phyloP scores from a whole-genome alignment of 805 yeast species.

The Phaffomyces antillensis region DNA sequence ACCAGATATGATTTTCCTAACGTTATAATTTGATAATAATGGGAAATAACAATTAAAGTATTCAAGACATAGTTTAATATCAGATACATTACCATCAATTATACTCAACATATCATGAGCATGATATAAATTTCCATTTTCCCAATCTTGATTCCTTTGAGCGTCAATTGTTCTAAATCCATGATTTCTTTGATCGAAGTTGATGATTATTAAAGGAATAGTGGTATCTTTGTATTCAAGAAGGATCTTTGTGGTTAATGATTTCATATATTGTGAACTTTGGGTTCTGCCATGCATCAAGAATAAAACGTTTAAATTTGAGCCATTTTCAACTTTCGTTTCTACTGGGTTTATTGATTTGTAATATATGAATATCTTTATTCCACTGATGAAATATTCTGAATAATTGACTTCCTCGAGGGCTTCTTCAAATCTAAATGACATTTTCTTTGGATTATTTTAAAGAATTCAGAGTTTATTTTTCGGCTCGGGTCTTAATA shows the following conservation, averaged over 20 bases:
- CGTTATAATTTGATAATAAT: not conserved
- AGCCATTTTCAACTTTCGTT: not conserved
- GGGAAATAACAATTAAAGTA: slow-evolving; percentile 13
- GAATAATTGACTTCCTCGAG: not conserved
- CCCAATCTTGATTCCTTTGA: slow-evolving; percentile 10
- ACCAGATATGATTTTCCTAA: slow-evolving; percentile 11
- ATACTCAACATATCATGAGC: slow-evolving; percentile 14
- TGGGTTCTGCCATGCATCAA: slow-evolving; percentile 4
- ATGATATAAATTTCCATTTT: slow-evolving; percentile 13
- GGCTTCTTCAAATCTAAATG: not conserved
- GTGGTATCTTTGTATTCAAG: not conserved
- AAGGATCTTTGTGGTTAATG: not conserved
- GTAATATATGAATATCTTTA: not conserved
- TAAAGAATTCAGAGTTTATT: not conserved
- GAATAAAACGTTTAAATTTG: not conserved
- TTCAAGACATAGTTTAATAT: slow-evolving; percentile 14
- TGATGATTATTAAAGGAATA: slow-evolving; percentile 9
- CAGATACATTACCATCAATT: slow-evolving; percentile 16
- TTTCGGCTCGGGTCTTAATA: too few species aligned
- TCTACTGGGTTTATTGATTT: not conserved
- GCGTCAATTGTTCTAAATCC: slow-evolving; percentile 10
- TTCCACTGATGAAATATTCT: not conserved
- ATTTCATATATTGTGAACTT: not conserved
- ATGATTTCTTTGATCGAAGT: slow-evolving; percentile 21
- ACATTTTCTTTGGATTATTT: not conserved